These are phyloP conservation scores for Teratosphaeriaceae sp. DNA, from an alignment of 2,329 filamentous ascomycete species.

Conservation along the genomic window DNA sequence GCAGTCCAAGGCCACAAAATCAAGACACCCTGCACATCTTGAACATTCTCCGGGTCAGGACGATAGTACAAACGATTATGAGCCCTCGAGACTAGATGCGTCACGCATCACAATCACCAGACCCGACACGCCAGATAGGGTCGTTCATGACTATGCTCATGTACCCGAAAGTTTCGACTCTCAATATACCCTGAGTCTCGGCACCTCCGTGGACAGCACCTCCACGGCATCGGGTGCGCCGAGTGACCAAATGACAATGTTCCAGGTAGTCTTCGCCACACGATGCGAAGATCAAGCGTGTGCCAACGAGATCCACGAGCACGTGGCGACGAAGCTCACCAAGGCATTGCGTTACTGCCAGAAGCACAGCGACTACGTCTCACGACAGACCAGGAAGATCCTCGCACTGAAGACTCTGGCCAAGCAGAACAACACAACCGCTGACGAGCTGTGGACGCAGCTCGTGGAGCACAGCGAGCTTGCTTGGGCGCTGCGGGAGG, in stretches of 20 bases:
- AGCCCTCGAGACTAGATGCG: background rate
- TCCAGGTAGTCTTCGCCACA: constrained; percentile 91
- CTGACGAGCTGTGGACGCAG: constrained; percentile 23
- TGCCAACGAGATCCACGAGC: constrained; percentile 70
- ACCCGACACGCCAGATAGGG: constrained; percentile 7
- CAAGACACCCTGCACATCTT: no score
- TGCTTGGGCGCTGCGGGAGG: constrained; percentile 26
- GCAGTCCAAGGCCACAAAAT: background rate
- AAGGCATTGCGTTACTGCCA: constrained; percentile 92
- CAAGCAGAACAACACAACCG: constrained; percentile 49
- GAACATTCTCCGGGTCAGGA: background rate
- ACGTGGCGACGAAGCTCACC: constrained; percentile 86
- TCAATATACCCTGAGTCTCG: constrained; percentile 14
- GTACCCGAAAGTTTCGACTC: constrained; percentile 26
- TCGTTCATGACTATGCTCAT: constrained; percentile 20
- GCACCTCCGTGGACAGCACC: constrained; percentile 23
- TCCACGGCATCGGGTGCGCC: constrained; percentile 25
- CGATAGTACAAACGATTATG: background rate
- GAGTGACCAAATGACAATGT: constrained; percentile 78
- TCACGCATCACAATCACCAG: constrained; percentile 10
- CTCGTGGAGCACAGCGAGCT: constrained; percentile 25
- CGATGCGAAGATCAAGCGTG: constrained; percentile 66
- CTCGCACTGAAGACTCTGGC: constrained; percentile 74
- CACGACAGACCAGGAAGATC: constrained; percentile 82
- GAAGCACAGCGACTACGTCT: constrained; percentile 81